Conservation (phyloP, 306 rosid genomes). For the Pyrus bretschneideri region DNA sequence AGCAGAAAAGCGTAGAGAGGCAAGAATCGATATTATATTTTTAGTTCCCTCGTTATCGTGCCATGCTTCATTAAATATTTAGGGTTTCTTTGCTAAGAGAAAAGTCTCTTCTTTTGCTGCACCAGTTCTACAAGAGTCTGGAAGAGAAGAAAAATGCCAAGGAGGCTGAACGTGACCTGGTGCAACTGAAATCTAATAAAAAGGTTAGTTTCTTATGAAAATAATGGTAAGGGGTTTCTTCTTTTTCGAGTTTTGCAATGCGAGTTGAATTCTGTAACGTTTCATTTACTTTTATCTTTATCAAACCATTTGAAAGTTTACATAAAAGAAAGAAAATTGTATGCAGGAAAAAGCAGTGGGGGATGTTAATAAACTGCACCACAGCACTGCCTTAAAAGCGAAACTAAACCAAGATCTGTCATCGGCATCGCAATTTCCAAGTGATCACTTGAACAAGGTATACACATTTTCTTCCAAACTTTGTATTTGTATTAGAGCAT, state of each 20-base stretch:
- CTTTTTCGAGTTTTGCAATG: neutral
- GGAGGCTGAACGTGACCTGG: constrained; percentile 47
- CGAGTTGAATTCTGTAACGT: neutral
- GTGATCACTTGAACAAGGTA: constrained; percentile 47
- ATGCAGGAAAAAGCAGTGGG: constrained; percentile 41
- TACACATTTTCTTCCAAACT: neutral
- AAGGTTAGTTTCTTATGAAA: constrained; percentile 32
- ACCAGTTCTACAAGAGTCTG: constrained; percentile 64
- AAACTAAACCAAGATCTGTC: constrained; percentile 35
- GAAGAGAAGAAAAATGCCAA: constrained; percentile 46
- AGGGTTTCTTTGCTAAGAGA: neutral
- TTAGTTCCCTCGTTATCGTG: neutral
- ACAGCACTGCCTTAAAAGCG: constrained; percentile 29
- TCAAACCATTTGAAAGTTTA: neutral
- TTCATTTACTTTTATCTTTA: neutral
- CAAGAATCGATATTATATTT: constrained; percentile 22
- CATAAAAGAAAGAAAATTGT: neutral
- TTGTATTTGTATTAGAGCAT: neutral
- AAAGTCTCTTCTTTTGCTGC: constrained; percentile 16
- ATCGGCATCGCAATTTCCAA: constrained; percentile 24
- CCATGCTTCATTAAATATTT: neutral
- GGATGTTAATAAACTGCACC: constrained; percentile 34
- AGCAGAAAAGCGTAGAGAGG: constrained; percentile 89
- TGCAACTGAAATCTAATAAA: constrained; percentile 31
- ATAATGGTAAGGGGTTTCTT: neutral